Percentiles rank a stretch among this genome's conserved stretches.
These are phyloP conservation scores for Paramecium primaurelia DNA, from an alignment of 73 alveolate species.

Conservation along the genomic window DNA sequence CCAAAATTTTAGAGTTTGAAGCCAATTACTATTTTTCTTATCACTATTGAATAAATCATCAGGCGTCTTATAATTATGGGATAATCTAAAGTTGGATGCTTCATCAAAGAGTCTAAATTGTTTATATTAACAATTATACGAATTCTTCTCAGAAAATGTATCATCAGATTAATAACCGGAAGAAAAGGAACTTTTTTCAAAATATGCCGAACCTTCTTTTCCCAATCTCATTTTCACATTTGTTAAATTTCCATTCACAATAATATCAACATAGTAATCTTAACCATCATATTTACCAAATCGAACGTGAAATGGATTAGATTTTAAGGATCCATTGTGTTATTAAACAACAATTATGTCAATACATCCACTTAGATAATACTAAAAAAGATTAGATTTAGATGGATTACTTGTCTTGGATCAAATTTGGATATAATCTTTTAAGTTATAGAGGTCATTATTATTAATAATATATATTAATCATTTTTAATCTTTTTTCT, in stretches of 20 bases:
- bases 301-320: constrained; percentile 92
- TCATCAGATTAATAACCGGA: constrained; percentile 50
- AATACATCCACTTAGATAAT: constrained; percentile 80
- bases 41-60: neutral
- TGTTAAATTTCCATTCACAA: constrained; percentile 79
- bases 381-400: neutral
- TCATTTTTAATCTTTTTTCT: neutral
- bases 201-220: constrained; percentile 92
- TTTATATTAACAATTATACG: neutral
- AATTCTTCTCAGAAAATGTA: neutral
- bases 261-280: constrained; percentile 59
- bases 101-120: neutral
- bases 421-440: neutral
- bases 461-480: neutral
- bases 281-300: constrained; percentile 87
- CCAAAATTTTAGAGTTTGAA: neutral
- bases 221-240: constrained; percentile 87
- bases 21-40: neutral
- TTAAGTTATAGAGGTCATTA: neutral
- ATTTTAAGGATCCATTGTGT: constrained; percentile 79
- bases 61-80: neutral
- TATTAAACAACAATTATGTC: constrained; percentile 90
- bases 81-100: neutral
- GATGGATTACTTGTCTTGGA: neutral
- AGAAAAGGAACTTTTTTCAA: constrained; percentile 46